These are phyloP conservation scores for Manihot esculenta DNA, from an alignment of 441 rosid genomes.

Conservation along the genomic window DNA sequence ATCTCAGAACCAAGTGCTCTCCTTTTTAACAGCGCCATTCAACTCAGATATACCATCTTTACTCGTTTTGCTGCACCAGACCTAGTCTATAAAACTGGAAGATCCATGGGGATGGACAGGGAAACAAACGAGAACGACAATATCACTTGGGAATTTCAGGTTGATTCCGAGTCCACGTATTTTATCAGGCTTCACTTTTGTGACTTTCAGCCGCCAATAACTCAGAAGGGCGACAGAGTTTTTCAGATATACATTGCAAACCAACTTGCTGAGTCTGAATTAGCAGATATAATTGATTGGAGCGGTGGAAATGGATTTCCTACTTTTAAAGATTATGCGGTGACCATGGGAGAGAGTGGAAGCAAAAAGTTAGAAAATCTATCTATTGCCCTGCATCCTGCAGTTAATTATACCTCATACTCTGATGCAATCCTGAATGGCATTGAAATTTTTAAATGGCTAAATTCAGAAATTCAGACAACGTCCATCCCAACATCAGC, in stretches of 20 bases:
- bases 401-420: rapidly evolving
- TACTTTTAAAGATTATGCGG: slow-evolving; percentile 24
- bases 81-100: slow-evolving; percentile 27
- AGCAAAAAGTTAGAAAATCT: slow-evolving; percentile 15
- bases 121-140: slow-evolving; percentile 13
- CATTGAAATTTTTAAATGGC: slow-evolving; percentile 47
- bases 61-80: slow-evolving; percentile 35
- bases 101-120: slow-evolving; percentile 23
- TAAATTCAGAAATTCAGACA: rapidly evolving
- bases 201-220: slow-evolving; percentile 18
- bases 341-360: not conserved
- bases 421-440: slow-evolving; percentile 49
- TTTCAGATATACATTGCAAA: slow-evolving; percentile 27
- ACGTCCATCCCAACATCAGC: not conserved
- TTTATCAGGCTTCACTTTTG: slow-evolving; percentile 50
- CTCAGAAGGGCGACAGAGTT: not conserved
- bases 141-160: slow-evolving; percentile 42
- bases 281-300: slow-evolving; percentile 31
- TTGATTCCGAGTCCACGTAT: slow-evolving; percentile 34
- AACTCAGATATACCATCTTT: slow-evolving; percentile 9
- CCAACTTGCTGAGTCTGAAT: not conserved
- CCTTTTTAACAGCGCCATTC: rapidly evolving
- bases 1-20: not conserved
- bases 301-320: slow-evolving; percentile 34
- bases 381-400: slow-evolving; percentile 30